Conservation (phyloP, 139 green algal genomes). For the Chlamydomonas sphaeroides region DNA sequence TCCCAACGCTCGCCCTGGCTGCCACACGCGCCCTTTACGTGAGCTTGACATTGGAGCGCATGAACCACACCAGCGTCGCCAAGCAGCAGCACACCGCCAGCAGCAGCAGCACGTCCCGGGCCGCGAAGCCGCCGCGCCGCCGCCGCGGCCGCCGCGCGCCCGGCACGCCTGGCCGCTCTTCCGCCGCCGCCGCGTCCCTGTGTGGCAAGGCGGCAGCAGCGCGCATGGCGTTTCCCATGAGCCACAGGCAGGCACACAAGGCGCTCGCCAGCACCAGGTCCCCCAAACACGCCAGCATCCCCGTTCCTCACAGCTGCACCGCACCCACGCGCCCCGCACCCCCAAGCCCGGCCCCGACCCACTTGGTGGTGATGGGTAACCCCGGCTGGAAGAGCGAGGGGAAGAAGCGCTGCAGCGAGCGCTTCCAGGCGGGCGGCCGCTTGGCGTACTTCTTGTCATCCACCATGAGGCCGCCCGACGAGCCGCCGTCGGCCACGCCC, state of each 20-base stretch:
- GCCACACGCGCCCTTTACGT: neutral
- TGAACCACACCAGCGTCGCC: conserved; percentile 42
- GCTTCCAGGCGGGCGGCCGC: conserved; percentile 55
- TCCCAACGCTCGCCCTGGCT: neutral
- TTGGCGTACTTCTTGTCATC: conserved; percentile 72
- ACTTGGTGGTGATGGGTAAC: conserved; percentile 68
- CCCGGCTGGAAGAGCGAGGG: conserved; percentile 70
- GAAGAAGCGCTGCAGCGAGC: conserved; percentile 73
- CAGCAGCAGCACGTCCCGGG: conserved; percentile 20
- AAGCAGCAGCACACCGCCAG: conserved; percentile 36
- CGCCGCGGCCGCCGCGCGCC: conserved; percentile 27
- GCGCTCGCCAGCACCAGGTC: too few relatives aligned
- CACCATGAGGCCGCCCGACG: conserved; percentile 21
- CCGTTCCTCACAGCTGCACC: neutral
- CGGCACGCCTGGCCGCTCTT: conserved; percentile 16
- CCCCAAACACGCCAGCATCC: too few relatives aligned
- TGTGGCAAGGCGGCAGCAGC: too few relatives aligned
- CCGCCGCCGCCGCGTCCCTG: conserved; percentile 22
- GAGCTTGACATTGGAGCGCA: conserved; percentile 31
- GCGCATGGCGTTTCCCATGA: too few relatives aligned
- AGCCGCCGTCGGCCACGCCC: neutral
- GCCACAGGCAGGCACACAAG: too few relatives aligned
- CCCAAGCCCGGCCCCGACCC: neutral
- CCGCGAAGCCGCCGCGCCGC: conserved; percentile 4
- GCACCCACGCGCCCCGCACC: too few relatives aligned